Evolutionary conservation across 495 filamentous ascomycete genomes (phyloP), one percentile per base, ranked within the genome.

Genomic region (Rusavskia elegans): DNA sequence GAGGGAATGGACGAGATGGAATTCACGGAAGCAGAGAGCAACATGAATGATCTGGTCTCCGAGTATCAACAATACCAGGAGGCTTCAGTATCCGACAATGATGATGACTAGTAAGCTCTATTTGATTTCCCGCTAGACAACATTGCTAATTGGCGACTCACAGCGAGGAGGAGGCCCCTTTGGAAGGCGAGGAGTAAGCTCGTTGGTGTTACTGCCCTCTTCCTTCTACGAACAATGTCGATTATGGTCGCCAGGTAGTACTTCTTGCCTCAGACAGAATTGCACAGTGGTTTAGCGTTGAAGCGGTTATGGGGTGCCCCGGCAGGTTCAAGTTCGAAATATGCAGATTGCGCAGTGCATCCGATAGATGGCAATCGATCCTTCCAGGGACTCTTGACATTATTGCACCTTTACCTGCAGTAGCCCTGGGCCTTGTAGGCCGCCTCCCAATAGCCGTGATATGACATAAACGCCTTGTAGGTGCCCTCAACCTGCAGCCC

Each of bases 1-100:
- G 92, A 99, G 82, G 92, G 92, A 77, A 99, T 99, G 92, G 92
- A 99, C 76, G 92, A 99, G 84, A 97, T 97, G 92, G 92, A 99
- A 78, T 99, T 99, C 75, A 97, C 92, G 68, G 93, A 97, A 80
- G 92, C 92, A 63, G 92, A 99, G 85, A 90, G 85, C 77, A 99
- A 99, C 78, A 99, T 99, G 92, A 99, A 97, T 78, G 92, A 99
- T 72, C 76, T 99, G 70, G 92, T 99, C 57, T 95, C 90, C 54
- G 92, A 99, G 71, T 99, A 99, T 80, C 92, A 99, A 81, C 93
- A 99, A 71, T 99, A 99, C 80, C 92, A 99, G 79, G 92, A 99
- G 66, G 92, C 92, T 63, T 85, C 86, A 60, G 78, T 95, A 65
- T 81, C 77, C 52, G 81, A 83, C 63, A 79, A 73, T 53, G 81